A percentile compares a stretch with the other conserved stretches of the same genome.
Evolutionary conservation across 179 eudicot species (phyloP).

Genomic region (Beta corolliflora): DNA sequence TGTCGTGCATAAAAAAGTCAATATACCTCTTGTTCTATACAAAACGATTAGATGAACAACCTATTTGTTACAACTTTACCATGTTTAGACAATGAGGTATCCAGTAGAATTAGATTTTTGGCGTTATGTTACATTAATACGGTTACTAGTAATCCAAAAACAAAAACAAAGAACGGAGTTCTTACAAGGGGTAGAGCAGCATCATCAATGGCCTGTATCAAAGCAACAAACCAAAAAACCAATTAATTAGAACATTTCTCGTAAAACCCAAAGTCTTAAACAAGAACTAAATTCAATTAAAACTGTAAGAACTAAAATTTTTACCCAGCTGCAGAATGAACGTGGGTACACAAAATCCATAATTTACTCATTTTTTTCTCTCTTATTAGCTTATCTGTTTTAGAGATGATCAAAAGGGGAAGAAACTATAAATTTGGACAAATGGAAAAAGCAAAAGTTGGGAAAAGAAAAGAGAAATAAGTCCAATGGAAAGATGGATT

Average conservation of each 20-base stretch:
- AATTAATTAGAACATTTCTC: neutral
- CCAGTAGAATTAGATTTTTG: too few species aligned
- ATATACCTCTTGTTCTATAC: too few species aligned
- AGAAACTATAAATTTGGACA: neutral
- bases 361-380: conserved; percentile 40
- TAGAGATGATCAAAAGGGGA: neutral
- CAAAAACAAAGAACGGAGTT: too few species aligned
- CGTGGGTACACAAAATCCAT: conserved; percentile 48
- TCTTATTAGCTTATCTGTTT: neutral
- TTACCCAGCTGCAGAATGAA: conserved; percentile 64
- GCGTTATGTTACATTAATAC: too few species aligned
- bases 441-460: too few species aligned
- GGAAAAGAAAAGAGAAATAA: too few species aligned
- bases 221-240: neutral
- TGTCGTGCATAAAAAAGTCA: too few species aligned
- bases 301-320: neutral
- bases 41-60: too few species aligned
- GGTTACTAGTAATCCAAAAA: too few species aligned
- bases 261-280: neutral
- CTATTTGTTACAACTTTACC: too few species aligned
- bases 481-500: neutral
- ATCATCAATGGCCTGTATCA: conserved; percentile 65
- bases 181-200: conserved; percentile 84
- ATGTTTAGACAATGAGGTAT: too few species aligned
- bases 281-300: too few species aligned